phyloP scores from a whole-genome alignment of 2,329 filamentous ascomycete species.

The Penicillium fuscoglaucum region DNA sequence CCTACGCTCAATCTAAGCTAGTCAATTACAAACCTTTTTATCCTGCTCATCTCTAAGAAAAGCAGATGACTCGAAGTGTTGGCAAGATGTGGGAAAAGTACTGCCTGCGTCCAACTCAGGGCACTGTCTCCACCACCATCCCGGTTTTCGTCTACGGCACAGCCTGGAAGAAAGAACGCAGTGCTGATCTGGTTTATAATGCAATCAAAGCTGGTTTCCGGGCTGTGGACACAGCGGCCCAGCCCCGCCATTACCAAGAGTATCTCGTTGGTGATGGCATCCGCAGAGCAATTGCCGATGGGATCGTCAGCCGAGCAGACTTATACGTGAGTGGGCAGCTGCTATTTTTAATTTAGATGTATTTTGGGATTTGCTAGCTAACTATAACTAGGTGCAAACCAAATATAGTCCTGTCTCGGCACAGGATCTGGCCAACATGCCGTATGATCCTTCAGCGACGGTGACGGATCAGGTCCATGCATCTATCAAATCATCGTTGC shows the following conservation, averaged over 20 bases:
- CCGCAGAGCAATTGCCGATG: constrained; percentile 59
- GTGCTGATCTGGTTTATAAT: constrained; percentile 65
- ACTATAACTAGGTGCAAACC: constrained; percentile 65
- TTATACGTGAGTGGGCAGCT: constrained; percentile 58
- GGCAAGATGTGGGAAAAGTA: constrained; percentile 35
- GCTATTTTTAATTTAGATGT: neutral
- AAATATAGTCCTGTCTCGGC: constrained; percentile 70
- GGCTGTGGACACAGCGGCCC: constrained; percentile 74
- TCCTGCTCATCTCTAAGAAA: neutral
- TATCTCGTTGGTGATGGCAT: constrained; percentile 68
- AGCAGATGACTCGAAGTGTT: constrained; percentile 25
- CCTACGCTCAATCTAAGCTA: neutral
- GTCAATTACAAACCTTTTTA: neutral
- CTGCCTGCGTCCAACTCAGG: constrained; percentile 28
- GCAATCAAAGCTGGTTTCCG: constrained; percentile 70
- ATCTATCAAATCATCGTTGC: constrained; percentile 67
- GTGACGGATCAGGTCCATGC: constrained; percentile 65
- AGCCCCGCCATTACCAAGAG: constrained; percentile 77
- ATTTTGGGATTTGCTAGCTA: neutral
- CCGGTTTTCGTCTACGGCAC: constrained; percentile 70
- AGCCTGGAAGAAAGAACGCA: constrained; percentile 77
- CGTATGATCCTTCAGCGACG: constrained; percentile 61
- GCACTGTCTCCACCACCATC: constrained; percentile 30
- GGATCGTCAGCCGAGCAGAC: constrained; percentile 58
- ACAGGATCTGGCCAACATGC: constrained; percentile 62